Conservation (phyloP, 2,329 filamentous ascomycete genomes). For the Teratosphaeria epicoccoides region DNA sequence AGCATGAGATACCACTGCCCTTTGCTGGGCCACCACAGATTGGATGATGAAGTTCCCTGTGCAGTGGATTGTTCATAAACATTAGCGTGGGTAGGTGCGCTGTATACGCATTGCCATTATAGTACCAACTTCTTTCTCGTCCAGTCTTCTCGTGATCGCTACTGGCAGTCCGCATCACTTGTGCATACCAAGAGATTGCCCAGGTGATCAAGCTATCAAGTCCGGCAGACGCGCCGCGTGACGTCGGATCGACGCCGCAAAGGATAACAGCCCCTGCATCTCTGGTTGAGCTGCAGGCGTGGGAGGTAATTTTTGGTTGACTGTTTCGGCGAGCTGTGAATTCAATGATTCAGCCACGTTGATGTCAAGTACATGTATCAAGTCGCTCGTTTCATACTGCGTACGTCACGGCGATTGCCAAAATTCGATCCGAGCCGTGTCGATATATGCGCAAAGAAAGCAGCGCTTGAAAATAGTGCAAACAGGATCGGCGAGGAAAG, state of each 20-base stretch:
- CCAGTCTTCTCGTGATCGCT: neutral
- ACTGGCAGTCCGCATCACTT: neutral
- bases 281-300: neutral
- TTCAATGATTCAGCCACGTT: neutral
- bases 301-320: neutral
- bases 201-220: no score
- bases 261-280: neutral
- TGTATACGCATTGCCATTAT: neutral
- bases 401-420: neutral
- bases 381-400: neutral
- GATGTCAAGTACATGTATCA: neutral
- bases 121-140: neutral
- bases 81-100: neutral
- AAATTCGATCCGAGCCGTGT: no score
- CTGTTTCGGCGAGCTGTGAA: neutral
- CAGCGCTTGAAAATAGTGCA: neutral
- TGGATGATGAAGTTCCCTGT: neutral
- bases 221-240: neutral
- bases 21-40: neutral
- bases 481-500: neutral
- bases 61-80: neutral
- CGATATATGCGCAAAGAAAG: no score
- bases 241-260: neutral
- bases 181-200: neutral
- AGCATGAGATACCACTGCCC: constrained; percentile 1